A percentile compares a stretch with the other conserved stretches of the same genome.
phyloP scores from a whole-genome alignment of 2,329 filamentous ascomycete species.

The Microsporum ferrugineum region DNA sequence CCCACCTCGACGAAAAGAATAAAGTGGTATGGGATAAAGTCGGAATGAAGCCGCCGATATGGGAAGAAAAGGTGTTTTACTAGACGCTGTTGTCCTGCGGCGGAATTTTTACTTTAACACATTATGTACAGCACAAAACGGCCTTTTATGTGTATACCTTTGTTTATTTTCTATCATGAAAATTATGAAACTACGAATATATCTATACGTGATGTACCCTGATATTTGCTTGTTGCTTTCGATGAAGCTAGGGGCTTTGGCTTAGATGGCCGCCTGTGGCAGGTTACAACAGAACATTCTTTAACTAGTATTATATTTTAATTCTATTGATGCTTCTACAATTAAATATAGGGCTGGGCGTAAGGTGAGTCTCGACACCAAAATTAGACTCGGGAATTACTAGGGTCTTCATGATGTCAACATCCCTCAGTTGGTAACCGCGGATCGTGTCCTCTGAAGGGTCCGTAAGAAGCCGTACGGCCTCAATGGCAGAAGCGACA shows the following conservation, averaged over 20 bases:
- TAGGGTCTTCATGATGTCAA: no score
- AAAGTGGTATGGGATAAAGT: conserved; percentile 51
- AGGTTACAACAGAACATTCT: neutral
- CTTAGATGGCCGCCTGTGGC: neutral
- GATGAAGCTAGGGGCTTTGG: neutral
- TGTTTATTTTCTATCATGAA: neutral
- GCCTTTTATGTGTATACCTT: neutral
- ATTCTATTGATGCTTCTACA: neutral
- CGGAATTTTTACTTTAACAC: neutral
- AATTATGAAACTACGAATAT: neutral
- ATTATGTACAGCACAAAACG: neutral
- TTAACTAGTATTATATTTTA: neutral
- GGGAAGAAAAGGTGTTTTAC: conserved; percentile 43
- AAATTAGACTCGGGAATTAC: no score
- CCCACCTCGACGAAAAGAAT: conserved; percentile 58
- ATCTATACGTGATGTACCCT: neutral
- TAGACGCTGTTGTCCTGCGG: conserved; percentile 16
- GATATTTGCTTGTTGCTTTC: neutral
- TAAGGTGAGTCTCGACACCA: no score
- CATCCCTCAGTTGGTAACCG: no score
- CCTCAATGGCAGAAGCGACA: no score
- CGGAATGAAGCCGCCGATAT: conserved; percentile 45
- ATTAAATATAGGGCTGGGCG: neutral
- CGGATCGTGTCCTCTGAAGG: no score
- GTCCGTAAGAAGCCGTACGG: no score